Conservation (phyloP, 495 filamentous ascomycete species). For the Podospora fimiseda region DNA sequence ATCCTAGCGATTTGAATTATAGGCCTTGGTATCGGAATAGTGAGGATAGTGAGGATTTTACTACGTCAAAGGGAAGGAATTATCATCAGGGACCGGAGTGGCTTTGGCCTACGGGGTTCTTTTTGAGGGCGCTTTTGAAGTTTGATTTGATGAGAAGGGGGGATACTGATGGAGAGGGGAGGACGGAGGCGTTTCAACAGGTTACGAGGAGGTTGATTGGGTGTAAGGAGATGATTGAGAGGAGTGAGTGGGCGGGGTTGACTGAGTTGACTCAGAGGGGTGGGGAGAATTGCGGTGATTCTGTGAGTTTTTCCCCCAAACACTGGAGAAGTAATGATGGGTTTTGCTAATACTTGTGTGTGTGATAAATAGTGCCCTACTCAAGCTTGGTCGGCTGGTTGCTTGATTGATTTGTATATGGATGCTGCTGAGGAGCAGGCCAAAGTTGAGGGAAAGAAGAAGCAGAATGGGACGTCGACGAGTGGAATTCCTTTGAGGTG, state of each 20-base stretch:
- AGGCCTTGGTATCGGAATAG: constrained; percentile 90
- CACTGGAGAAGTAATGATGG: not conserved
- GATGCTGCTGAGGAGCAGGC: constrained; percentile 59
- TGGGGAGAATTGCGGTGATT: constrained; percentile 78
- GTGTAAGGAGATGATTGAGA: constrained; percentile 70
- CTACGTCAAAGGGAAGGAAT: constrained; percentile 86
- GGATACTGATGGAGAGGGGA: constrained; percentile 50
- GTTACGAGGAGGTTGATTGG: constrained; percentile 74
- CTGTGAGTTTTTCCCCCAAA: constrained; percentile 50
- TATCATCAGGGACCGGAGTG: constrained; percentile 99
- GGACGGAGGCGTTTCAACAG: constrained; percentile 88
- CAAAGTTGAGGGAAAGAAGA: constrained; percentile 18
- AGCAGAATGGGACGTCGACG: too few species aligned
- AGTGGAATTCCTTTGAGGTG: not conserved
- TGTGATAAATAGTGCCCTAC: constrained; percentile 75
- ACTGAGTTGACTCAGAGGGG: constrained; percentile 89
- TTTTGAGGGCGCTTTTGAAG: constrained; percentile 79
- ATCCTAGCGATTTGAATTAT: constrained; percentile 87
- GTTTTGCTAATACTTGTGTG: constrained; percentile 12
- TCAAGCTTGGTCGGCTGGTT: constrained; percentile 91
- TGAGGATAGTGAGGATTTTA: constrained; percentile 83
- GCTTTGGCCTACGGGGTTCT: constrained; percentile 98
- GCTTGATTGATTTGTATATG: constrained; percentile 89
- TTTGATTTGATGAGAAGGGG: constrained; percentile 76
- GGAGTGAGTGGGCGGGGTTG: constrained; percentile 83